A percentile compares a stretch with the other conserved stretches of the same genome.
These are phyloP conservation scores for Cytospora schulzeri DNA, from an alignment of 2,329 filamentous ascomycete species.

Conservation along the genomic window DNA sequence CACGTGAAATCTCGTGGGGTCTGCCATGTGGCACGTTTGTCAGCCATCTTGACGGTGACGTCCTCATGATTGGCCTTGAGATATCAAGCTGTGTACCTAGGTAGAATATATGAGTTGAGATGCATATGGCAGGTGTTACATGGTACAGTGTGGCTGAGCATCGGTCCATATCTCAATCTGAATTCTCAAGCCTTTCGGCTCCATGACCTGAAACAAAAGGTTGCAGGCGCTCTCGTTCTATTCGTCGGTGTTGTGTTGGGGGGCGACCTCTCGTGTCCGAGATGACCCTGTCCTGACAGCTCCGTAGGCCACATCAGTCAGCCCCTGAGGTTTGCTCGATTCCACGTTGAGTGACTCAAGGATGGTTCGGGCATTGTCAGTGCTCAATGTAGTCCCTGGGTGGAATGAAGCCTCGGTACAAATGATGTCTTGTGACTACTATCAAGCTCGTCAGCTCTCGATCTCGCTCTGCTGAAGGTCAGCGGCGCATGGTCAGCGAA, in stretches of 20 bases:
- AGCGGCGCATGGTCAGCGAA: no score
- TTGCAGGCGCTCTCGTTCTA: no score
- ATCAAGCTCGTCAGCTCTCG: not conserved
- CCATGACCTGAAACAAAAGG: no score
- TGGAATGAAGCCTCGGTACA: no score
- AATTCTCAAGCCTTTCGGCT: not conserved
- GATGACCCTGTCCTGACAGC: no score
- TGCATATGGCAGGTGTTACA: not conserved
- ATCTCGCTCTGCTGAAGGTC: not conserved
- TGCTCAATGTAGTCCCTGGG: not conserved
- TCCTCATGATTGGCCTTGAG: not conserved
- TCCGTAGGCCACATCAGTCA: no score
- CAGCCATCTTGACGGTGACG: not conserved
- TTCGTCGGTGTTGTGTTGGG: no score
- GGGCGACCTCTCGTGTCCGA: no score
- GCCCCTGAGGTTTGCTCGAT: no score
- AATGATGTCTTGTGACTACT: not conserved
- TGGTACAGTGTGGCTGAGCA: not conserved
- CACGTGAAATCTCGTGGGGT: slow-evolving; percentile 9
- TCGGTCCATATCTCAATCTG: not conserved
- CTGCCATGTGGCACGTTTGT: not conserved
- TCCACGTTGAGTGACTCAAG: no score
- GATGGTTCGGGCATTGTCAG: not conserved
- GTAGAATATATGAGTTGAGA: not conserved
- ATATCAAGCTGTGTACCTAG: not conserved